Base-by-base conservation (phyloP, 2,329 filamentous ascomycete species). In the Verticillium albo-atrum region DNA sequence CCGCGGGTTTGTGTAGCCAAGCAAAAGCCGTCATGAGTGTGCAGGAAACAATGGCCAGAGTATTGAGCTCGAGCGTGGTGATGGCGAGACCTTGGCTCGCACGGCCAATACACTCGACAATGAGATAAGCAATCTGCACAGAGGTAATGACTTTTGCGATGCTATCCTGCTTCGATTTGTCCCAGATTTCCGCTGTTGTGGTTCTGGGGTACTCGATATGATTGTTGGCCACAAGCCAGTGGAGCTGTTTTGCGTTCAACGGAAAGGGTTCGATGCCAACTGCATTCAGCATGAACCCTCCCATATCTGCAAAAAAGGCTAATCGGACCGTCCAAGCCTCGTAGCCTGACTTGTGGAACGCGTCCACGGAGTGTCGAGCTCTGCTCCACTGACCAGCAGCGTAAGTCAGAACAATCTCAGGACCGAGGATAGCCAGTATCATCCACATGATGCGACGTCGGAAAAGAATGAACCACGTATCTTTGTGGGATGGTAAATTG, bases 291-390 rank as follows among this genome's bases (percentile, higher is more conserved):
- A 67, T 52, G 54, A 70, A 68, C 10, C 68, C 68, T 12, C 69
- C 68, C 64, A 68, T 71, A 35, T 70, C 63, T 20, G 67, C 65
- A 47, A 65, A 70, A 58, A 70, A 71, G 25, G 59, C 64, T 12
- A 66, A 63, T 4, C 61, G 58, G 28, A 67, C 55, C 2, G 67
- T 69, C 69, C 69, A 71, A 17, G 62, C 26, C 0, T 50, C 25
- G 55, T 66, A 63, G 1, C 67, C 67, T 10, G 58, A 50, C 5
- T 28, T 35, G 55, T 59, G 61, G 52, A 65, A 64, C 10, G 56
- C 59, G 17, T 55, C 25, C 9, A 64, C 58, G 3, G 62, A 63
- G 42, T 61, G 58, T 50, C 51, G 53, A 4, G 68, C 68, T 23
- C 60, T 55, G 56, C 56, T 61, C 56, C 64, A 64, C 61, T 70